Percentiles rank a stretch among this genome's conserved stretches.
These are phyloP conservation scores for Macadamia integrifolia DNA, from an alignment of 164 flowering plant genomes.

Conservation along the genomic window DNA sequence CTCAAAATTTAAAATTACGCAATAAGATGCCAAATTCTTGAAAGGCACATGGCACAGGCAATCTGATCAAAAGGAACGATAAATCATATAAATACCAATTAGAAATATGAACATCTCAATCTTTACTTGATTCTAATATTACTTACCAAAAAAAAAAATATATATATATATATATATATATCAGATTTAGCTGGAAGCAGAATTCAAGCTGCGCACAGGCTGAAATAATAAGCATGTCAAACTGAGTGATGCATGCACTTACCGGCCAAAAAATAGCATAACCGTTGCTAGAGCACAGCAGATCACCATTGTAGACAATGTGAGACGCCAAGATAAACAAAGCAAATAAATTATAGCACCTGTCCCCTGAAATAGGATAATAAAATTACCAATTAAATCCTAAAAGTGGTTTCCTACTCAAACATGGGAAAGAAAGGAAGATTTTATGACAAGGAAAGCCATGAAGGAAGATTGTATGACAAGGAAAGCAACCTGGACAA, in stretches of 20 bases:
- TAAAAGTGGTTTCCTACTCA: slow-evolving; percentile 1
- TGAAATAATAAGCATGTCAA: not conserved
- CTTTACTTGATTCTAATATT: not conserved
- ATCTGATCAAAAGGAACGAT: not conserved
- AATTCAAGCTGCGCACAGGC: not conserved
- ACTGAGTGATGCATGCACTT: slow-evolving; percentile 24
- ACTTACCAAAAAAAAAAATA: too few species aligned
- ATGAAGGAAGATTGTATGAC: not conserved
- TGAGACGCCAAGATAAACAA: slow-evolving; percentile 82
- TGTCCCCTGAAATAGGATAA: slow-evolving; percentile 45
- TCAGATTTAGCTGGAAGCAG: not conserved
- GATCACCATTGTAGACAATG: slow-evolving; percentile 57
- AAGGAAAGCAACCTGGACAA: slow-evolving; percentile 60
- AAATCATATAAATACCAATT: not conserved
- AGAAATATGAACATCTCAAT: not conserved
- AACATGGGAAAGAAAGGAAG: not conserved
- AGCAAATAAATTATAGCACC: slow-evolving; percentile 82
- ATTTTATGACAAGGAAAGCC: not conserved
- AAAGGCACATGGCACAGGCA: too few species aligned
- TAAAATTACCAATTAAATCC: slow-evolving; percentile 13
- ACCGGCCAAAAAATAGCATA: slow-evolving; percentile 75
- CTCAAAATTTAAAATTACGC: too few species aligned
- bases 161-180: too few species aligned
- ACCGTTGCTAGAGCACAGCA: slow-evolving; percentile 49
- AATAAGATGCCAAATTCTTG: too few species aligned